These are phyloP conservation scores for Camelina neglecta DNA, from an alignment of 345 rosid genomes.

Conservation along the genomic window DNA sequence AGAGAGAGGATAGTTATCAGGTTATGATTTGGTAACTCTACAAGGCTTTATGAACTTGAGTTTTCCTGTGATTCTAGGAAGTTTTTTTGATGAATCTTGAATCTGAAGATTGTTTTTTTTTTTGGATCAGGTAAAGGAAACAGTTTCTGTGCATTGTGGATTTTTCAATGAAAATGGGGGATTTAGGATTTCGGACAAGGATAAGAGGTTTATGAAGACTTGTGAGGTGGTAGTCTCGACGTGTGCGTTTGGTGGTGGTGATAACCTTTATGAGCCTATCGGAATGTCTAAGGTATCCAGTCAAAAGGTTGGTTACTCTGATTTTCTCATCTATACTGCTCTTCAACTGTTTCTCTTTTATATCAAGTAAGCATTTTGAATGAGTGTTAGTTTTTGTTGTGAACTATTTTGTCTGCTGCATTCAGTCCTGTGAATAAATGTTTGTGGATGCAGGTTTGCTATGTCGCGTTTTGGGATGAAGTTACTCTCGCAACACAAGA, in stretches of 20 bases:
- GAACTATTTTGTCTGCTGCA: neutral
- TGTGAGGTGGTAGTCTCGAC: constrained; percentile 81
- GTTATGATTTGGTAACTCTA: constrained; percentile 50
- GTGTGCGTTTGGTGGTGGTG: constrained; percentile 98
- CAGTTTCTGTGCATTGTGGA: constrained; percentile 74
- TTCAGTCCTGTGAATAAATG: constrained; percentile 29
- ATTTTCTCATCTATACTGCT: too few relatives aligned
- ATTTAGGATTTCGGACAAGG: constrained; percentile 67
- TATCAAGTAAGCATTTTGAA: neutral
- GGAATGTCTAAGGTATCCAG: constrained; percentile 74
- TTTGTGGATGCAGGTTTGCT: constrained; percentile 76
- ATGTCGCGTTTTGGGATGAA: constrained; percentile 96
- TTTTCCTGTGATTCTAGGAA: neutral
- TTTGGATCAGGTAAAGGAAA: constrained; percentile 74
- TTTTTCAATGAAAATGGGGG: constrained; percentile 85
- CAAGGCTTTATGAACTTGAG: constrained; percentile 28
- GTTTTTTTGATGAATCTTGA: neutral
- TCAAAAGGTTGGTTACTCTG: constrained; percentile 60
- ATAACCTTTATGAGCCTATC: constrained; percentile 92
- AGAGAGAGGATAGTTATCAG: constrained; percentile 85
- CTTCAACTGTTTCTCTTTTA: constrained; percentile 13
- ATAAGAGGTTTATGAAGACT: constrained; percentile 64
- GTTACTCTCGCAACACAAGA: constrained; percentile 77
- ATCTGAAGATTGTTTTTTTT: neutral
- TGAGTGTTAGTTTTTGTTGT: neutral